Base-by-base conservation (phyloP, 495 filamentous ascomycete genomes). In the Aspergillus funiculosus region DNA sequence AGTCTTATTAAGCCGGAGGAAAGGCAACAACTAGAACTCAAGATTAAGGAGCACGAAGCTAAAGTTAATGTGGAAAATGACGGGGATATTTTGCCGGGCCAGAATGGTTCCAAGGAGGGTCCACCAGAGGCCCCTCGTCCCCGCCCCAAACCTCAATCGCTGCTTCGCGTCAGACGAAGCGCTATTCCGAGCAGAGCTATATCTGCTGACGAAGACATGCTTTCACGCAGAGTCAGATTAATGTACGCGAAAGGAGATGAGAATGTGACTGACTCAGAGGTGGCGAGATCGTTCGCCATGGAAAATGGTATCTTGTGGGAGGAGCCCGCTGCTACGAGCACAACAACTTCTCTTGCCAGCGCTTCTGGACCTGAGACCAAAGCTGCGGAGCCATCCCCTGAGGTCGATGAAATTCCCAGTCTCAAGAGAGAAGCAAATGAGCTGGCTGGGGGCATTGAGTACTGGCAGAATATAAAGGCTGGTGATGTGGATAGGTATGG, bases 401-500 rank as follows among this genome's bases (percentile, higher is more conserved):
- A 40, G 1, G 28, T 40, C 6, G 50, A 58, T 3, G 19, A 10
- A 22, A 20, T 18, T 56, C 50, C 46, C 38, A 50, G 14, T 11
- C 58, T 75, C 50, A 68, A 73, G 46, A 65, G 71, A 43, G 73
- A 82, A 48, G 66, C 75, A 10, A 64, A 69, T 31, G 82, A 84
- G 63, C 64, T 82, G 10, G 87, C 89, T 10, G 90, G 89, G 11
- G 91, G 91, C 0, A 80, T 94, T 29, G 92, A 99, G 58, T 90
- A 95, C 57, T 99, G 92, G 94, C 84, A 91, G 54, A 83, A 95
- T 62, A 68, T 99, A 8, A 73, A 83, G n/a, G 85, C 78, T n/a
- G 76, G 71, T 28, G 86, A 94, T 60, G 86, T 97, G 30, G 92
- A 99, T 66, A 69, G 84, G 49, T 99, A 97, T 62, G 92, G 92